phyloP scores from a whole-genome alignment of 2,329 filamentous ascomycete genomes.

The Rhynchosporium graminicola region DNA sequence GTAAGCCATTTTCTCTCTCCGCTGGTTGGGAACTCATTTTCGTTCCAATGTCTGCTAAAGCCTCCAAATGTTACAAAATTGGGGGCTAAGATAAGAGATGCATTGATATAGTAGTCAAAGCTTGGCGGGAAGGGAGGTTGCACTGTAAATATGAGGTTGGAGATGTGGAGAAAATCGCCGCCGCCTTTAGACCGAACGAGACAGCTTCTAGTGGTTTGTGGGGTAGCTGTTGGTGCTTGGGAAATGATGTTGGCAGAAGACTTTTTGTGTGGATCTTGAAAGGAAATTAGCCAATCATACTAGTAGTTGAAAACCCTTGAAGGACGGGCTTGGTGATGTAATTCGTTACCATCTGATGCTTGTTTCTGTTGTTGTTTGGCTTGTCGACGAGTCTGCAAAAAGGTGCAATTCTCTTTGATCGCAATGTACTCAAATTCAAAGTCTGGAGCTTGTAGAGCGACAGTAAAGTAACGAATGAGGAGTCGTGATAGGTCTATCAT shows the following conservation, averaged over 20 bases:
- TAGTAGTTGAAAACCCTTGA: not conserved
- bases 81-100: not conserved
- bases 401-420: no score
- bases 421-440: no score
- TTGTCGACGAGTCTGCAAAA: no score
- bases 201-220: constrained; percentile 12
- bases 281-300: constrained; percentile 2
- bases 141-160: constrained; percentile 3
- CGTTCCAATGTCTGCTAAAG: no score
- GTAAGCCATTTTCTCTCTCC: constrained; percentile 20
- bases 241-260: not conserved
- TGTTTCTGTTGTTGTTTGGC: no score
- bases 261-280: constrained; percentile 8
- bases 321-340: not conserved
- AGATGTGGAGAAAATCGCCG: constrained; percentile 5
- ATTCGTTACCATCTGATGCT: no score
- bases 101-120: not conserved
- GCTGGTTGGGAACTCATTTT: constrained; percentile 23
- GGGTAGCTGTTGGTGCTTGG: constrained; percentile 9
- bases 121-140: not conserved
- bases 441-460: no score
- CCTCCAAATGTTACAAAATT: no score
- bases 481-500: no score
- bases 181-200: not conserved
- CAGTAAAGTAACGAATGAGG: no score